Conservation (phyloP, 208 protist species). For the Leishmania lainsoni region DNA sequence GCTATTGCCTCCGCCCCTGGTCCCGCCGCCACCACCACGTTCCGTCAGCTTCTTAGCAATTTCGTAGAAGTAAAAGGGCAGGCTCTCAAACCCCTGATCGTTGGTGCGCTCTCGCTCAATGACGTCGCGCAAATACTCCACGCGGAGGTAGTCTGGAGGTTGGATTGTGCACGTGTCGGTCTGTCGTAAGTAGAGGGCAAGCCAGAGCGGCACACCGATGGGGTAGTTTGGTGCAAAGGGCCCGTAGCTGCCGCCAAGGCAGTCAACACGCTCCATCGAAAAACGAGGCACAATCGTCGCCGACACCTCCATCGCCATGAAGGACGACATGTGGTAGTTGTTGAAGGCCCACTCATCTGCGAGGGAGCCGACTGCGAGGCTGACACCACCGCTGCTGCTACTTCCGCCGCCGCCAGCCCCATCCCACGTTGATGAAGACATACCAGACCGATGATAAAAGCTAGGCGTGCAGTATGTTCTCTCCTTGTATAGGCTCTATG, state of each 20-base stretch:
- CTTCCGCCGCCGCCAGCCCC: constrained; percentile 4
- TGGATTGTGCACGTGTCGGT: constrained; percentile 81
- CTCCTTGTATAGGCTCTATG: neutral
- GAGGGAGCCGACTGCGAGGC: constrained; percentile 23
- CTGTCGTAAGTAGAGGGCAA: constrained; percentile 81
- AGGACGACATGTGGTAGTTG: constrained; percentile 81
- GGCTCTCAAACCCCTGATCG: constrained; percentile 72
- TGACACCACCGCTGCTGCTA: constrained; percentile 16
- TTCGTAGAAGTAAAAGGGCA: constrained; percentile 92
- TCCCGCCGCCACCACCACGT: constrained; percentile 26
- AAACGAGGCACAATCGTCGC: constrained; percentile 86
- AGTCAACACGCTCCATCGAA: constrained; percentile 69
- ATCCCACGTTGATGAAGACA: constrained; percentile 13
- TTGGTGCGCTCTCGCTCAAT: constrained; percentile 64
- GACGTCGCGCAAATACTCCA: constrained; percentile 58
- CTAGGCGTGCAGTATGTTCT: neutral
- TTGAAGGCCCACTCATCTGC: constrained; percentile 61
- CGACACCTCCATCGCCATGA: constrained; percentile 70
- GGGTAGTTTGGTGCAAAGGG: constrained; percentile 84
- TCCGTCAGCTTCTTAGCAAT: constrained; percentile 57
- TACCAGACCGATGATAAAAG: neutral
- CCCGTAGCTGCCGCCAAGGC: constrained; percentile 69
- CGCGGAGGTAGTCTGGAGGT: constrained; percentile 57
- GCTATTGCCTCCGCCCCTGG: neutral
- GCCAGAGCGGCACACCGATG: constrained; percentile 81